Evolutionary conservation across 73 alveolate genomes (phyloP), one percentile per base, ranked within the genome.

Genomic region (Tetrahymena borealis): DNA sequence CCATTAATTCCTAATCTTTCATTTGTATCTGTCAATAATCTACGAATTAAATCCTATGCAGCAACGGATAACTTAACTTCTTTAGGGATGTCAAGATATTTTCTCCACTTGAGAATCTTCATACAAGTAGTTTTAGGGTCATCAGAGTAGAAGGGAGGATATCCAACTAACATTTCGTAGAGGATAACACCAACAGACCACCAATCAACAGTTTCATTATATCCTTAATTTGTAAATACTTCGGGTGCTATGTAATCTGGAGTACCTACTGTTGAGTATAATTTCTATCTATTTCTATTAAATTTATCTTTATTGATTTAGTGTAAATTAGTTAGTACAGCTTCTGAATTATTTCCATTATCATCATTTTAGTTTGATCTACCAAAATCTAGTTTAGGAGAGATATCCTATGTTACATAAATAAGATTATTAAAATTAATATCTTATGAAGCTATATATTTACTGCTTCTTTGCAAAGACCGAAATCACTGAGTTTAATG

Each of bases 211-310:
- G 97, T 95, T 91, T 96, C 96, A n/a, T 97, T 97, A 91, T 98
- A 98, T 38, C 98, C 98, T 90, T 96, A 79, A 43, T 97, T 90
- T 15, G 98, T 96, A 40, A 98, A 97, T 16, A 98, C 98, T 95
- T 98, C 99, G 0, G 99, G 99, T 4, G 99, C 99, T 11, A 98
- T 98, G 91, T 98, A 98, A 96, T 98, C 99, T 9, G 99, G 99
- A n/a, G 99, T 98, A 78, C 99, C 99, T 9, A 98, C 99, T 13
- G 99, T 98, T 38, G 98, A 96, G 93, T 90, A 98, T 13, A 99
- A 99, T 78, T 96, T 96, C 78, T 98, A 95, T 92, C 99, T 97
- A 78, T 97, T 91, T 91, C 97, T 96, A 91, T 96, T 96, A 78
- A 91, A 96, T 78, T 96, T 98, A 33, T 94, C 91, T 91, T 94